Conservation (phyloP, 23 red algal species). For the Gracilaria gracilis region DNA sequence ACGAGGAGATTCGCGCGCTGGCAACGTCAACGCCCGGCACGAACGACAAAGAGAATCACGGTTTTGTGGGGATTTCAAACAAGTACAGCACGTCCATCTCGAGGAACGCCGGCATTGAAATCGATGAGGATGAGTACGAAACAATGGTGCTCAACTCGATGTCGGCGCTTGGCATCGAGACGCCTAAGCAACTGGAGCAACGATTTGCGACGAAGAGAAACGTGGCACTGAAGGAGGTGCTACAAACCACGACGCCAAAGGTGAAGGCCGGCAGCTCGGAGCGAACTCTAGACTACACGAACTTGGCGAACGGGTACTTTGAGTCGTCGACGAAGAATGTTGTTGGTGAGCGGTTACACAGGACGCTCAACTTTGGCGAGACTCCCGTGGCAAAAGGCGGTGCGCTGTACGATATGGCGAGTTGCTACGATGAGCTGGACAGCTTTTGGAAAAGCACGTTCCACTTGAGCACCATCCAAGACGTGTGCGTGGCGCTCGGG, state of each 20-base stretch:
- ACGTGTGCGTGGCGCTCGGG: slow-evolving; percentile 3
- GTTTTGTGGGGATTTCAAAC: not conserved
- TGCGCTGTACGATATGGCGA: not conserved
- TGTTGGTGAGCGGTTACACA: not conserved
- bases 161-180: slow-evolving; percentile 41
- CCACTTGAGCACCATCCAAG: slow-evolving; percentile 4
- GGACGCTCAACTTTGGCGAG: slow-evolving; percentile 60
- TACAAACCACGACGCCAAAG: slow-evolving; percentile 38
- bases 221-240: slow-evolving; percentile 37
- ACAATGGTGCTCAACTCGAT: slow-evolving; percentile 53
- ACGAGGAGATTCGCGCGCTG: slow-evolving; percentile 43
- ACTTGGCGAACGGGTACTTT: slow-evolving; percentile 47
- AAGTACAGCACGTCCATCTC: slow-evolving; percentile 21
- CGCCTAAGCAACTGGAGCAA: slow-evolving; percentile 32
- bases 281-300: slow-evolving; percentile 43
- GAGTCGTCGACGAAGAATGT: not conserved
- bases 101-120: slow-evolving; percentile 8
- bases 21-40: not conserved
- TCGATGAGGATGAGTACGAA: slow-evolving; percentile 56
- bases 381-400: slow-evolving; percentile 17
- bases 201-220: slow-evolving; percentile 39
- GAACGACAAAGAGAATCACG: not conserved
- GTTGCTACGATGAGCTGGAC: slow-evolving; percentile 28
- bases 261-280: slow-evolving; percentile 38
- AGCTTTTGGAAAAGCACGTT: slow-evolving; percentile 34